A percentile compares a stretch with the other conserved stretches of the same genome.
Conservation (phyloP, 2,329 filamentous ascomycete genomes). For the Fusarium acutatum region DNA sequence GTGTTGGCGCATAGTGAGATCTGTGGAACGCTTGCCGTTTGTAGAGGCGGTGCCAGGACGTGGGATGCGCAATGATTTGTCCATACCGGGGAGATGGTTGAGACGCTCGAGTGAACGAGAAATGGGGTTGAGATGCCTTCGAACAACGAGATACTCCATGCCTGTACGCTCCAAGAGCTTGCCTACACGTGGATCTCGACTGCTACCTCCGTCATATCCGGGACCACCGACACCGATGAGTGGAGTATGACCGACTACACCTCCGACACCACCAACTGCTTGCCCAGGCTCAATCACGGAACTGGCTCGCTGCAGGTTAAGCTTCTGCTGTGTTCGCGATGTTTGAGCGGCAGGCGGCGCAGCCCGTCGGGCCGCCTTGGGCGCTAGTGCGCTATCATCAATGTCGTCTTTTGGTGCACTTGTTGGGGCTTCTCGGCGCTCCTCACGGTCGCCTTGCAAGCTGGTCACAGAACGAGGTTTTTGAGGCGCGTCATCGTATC, state of each 20-base stretch:
- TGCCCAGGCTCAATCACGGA: conserved; percentile 74
- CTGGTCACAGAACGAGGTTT: conserved; percentile 56
- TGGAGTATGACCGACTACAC: conserved; percentile 54
- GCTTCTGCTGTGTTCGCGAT: conserved; percentile 78
- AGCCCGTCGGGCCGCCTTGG: conserved; percentile 52
- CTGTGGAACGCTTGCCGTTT: conserved; percentile 49
- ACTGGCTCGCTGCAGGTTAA: conserved; percentile 77
- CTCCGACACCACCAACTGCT: conserved; percentile 46
- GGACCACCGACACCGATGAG: conserved; percentile 62
- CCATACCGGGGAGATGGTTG: conserved; percentile 57
- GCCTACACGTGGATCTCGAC: conserved; percentile 69
- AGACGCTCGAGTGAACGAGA: conserved; percentile 65
- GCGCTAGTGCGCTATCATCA: conserved; percentile 58
- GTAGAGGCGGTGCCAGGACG: conserved; percentile 49
- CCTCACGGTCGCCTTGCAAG: conserved; percentile 40
- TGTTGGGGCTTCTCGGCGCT: conserved; percentile 27
- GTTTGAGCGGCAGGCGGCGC: conserved; percentile 59
- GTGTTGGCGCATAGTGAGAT: conserved; percentile 48
- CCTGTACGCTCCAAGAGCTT: conserved; percentile 74
- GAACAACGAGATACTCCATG: conserved; percentile 78
- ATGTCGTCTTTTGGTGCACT: conserved; percentile 43
- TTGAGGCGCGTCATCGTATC: conserved; percentile 46
- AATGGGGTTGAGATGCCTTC: conserved; percentile 76
- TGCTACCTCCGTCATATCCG: conserved; percentile 60
- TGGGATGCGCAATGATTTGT: conserved; percentile 60